Conservation (phyloP, 2,329 filamentous ascomycete species). For the Colletotrichum gloeosporioides region DNA sequence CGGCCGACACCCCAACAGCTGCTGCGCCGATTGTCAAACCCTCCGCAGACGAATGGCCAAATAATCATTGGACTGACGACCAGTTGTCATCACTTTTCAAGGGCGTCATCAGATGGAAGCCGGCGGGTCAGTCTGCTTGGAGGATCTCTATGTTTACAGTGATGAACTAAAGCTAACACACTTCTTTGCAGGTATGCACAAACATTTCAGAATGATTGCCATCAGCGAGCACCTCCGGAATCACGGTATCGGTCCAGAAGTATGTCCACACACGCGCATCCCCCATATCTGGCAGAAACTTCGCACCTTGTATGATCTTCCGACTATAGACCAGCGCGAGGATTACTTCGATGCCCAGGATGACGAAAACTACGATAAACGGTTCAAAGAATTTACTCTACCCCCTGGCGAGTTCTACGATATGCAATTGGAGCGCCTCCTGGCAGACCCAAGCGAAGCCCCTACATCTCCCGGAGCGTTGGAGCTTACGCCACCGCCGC, state of each 20-base stretch:
- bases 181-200: conserved; percentile 76
- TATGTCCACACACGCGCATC: conserved; percentile 81
- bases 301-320: conserved; percentile 81
- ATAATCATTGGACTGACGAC: conserved; percentile 91
- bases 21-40: conserved; percentile 44
- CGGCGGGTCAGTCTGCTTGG: conserved; percentile 70
- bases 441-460: conserved; percentile 52
- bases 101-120: conserved; percentile 92
- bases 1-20: conserved; percentile 54
- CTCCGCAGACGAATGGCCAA: conserved; percentile 43
- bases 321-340: conserved; percentile 85
- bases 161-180: conserved; percentile 23
- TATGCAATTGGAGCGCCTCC: conserved; percentile 49
- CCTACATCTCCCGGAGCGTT: conserved; percentile 51
- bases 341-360: conserved; percentile 61
- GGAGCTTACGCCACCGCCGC: conserved; percentile 35
- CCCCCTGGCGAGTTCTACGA: conserved; percentile 54
- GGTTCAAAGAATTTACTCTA: conserved; percentile 71
- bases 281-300: conserved; percentile 93
- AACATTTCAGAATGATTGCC: conserved; percentile 90
- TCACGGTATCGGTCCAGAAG: conserved; percentile 76
- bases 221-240: conserved; percentile 82
- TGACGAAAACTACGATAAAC: conserved; percentile 62
- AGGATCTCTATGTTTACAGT: neutral
- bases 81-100: conserved; percentile 94